Percentiles rank a stretch among this genome's conserved stretches.
Evolutionary conservation across 208 protist genomes (phyloP).

Genomic region (Acanthamoeba royreba): DNA sequence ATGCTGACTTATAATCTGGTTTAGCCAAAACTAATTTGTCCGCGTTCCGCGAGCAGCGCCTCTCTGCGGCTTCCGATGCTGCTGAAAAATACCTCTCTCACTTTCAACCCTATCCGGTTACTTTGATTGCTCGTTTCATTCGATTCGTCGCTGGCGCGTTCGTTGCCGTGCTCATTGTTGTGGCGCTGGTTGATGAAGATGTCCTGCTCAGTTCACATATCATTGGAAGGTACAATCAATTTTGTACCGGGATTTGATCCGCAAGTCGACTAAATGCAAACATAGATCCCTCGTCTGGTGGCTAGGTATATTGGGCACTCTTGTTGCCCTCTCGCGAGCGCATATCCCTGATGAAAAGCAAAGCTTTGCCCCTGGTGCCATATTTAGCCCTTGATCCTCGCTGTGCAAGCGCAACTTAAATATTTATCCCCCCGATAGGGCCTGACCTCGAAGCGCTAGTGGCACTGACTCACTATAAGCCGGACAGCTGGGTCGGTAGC

Average conservation of each 20-base stretch:
- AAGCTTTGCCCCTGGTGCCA: not conserved
- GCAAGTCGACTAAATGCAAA: too few relatives aligned
- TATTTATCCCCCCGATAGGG: not conserved
- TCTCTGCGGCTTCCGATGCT: not conserved
- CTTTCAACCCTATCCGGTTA: constrained; percentile 24
- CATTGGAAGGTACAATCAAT: not conserved
- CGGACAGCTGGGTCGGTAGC: not conserved
- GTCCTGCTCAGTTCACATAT: not conserved
- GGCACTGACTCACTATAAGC: not conserved
- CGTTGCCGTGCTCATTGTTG: constrained; percentile 12
- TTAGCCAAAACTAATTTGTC: not conserved
- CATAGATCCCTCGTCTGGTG: not conserved
- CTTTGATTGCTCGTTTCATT: not conserved
- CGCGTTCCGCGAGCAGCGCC: too few relatives aligned
- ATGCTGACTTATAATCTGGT: not conserved
- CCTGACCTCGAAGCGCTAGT: not conserved
- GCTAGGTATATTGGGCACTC: not conserved
- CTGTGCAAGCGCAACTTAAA: not conserved
- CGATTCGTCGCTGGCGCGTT: not conserved
- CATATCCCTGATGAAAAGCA: not conserved
- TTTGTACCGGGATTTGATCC: not conserved
- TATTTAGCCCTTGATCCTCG: not conserved
- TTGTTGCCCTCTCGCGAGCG: not conserved
- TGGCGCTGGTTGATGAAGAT: not conserved
- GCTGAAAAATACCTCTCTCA: constrained; percentile 44